Evolutionary conservation across 2,329 filamentous ascomycete genomes (phyloP), one percentile per base, ranked within the genome.

Genomic region (Trichophyton rubrum): DNA sequence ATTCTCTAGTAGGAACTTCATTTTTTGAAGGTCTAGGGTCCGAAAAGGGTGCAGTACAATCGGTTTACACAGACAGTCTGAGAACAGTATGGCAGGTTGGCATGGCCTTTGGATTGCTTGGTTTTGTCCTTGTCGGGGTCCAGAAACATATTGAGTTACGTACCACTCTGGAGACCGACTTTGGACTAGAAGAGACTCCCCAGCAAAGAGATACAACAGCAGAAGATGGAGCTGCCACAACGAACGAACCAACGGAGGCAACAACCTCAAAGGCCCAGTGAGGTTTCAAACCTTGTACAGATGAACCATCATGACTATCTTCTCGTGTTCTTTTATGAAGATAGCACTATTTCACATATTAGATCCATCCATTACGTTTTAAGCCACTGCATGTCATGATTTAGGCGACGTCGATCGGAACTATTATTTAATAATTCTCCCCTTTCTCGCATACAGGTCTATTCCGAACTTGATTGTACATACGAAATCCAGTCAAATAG

Each of bases 91-190:
- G 43, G 43, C 43, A 47, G 43, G 55, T 62, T 22, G 30, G 53
- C 35, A 41, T 61, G 24, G 59, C 55, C 1, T 62, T 62, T 41
- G 59, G 27, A 4, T 35, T 47, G 13, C n/a, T 62, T n/a, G 61
- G 61, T 20, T 60, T 62, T 27, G 24, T 59, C n/a, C 24, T 45
- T 45, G 61, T 60, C 6, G 41, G 30, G 20, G 24, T 58, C 13
- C 49, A 35, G 56, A 60, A 53, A 38, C 49, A 61, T 20, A 49
- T 62, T 6, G 43, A 53, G 9, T 33, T 62, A 15, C 49, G 59
- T 13, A 38, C 55, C 17, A 56, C 58, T 4, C 17, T 60, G 13
- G 59, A 62, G 30, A 62, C 61, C n/a, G 61, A 70, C 2, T 58
- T 58, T 58, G 33, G 40, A 30, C 22, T 58, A 4, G 20, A 58